Evolutionary conservation across 441 rosid species (phyloP).

Genomic region (Euphorbia schlechtendalii): DNA sequence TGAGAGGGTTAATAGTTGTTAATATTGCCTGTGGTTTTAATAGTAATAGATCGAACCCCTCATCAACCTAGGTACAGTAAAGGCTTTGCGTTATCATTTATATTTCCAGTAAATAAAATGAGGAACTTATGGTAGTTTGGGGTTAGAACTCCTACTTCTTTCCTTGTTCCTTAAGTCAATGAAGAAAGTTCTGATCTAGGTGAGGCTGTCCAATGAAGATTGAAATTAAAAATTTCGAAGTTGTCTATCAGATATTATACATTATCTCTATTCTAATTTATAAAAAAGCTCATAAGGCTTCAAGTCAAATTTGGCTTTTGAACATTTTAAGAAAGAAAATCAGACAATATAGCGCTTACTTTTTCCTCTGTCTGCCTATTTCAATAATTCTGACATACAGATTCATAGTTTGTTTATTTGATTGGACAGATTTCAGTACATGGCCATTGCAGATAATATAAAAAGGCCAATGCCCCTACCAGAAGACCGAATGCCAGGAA

Average conservation of each 20-base stretch:
- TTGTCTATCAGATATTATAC: not conserved
- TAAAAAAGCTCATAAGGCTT: not conserved
- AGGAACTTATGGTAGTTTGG: not conserved
- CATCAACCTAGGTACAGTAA: not conserved
- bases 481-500: conserved; percentile 57
- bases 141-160: not conserved
- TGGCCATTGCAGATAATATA: conserved; percentile 77
- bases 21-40: not conserved
- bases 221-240: not conserved
- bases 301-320: not conserved
- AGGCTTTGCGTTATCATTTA: conserved; percentile 1
- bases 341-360: not conserved
- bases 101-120: not conserved
- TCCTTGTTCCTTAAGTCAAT: not conserved
- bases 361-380: not conserved
- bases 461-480: conserved; percentile 83
- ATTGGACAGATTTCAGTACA: conserved; percentile 60
- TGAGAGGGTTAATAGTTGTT: not conserved
- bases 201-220: not conserved
- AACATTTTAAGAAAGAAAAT: not conserved
- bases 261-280: no score
- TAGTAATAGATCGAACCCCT: not conserved
- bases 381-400: not conserved
- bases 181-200: not conserved
- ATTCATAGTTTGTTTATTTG: conserved; percentile 2